Evolutionary conservation across 352 stramenopile species (phyloP), one percentile per base, ranked within the genome.

Genomic region (Thraustotheca clavata): DNA sequence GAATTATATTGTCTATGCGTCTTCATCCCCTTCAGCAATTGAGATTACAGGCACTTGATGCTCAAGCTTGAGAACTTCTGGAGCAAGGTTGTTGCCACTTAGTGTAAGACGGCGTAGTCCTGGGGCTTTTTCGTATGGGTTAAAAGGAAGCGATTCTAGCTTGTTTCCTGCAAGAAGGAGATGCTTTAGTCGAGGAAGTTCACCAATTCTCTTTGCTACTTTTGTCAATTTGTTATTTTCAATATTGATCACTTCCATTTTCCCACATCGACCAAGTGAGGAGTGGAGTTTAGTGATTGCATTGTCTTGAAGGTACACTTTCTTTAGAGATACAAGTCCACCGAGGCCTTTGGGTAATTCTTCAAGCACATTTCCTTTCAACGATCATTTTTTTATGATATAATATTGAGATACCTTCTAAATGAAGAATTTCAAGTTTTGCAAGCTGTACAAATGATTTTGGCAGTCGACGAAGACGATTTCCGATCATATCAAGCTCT

Each of bases 261-360:
- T 79, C 33, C 52, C 49, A 59, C 84, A 94, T 8, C 85, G 76
- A 7, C 86, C 87, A 4, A 96, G 72, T 3, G 80, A 89, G 1
- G 83, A 61, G 54, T 92, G 84, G 12, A 95, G 70, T 52, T 96
- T 96, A 11, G 67, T 76, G 20, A 96, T 61, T 22, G 70, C 67
- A 62, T 95, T 96, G 72, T 91, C 78, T 46, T 94, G 86, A 48
- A 95, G 60, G 57, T 94, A 96, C 3, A 90, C 76, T 60, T 92
- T 90, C 11, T 79, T 77, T 22, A 95, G 76, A 18, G 78, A 76
- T 18, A 71, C 59, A 2, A 94, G 75, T 2, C 71, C 76, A 7
- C 80, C 83, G 3, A 96, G 65, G 0, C 80, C 67, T 36, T 96
- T 95, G n/a, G 86, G 87, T 2, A 96, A 71, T 46, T 85, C 88